Conservation (phyloP, 2,329 filamentous ascomycete species). For the Monilinia fructigena region DNA sequence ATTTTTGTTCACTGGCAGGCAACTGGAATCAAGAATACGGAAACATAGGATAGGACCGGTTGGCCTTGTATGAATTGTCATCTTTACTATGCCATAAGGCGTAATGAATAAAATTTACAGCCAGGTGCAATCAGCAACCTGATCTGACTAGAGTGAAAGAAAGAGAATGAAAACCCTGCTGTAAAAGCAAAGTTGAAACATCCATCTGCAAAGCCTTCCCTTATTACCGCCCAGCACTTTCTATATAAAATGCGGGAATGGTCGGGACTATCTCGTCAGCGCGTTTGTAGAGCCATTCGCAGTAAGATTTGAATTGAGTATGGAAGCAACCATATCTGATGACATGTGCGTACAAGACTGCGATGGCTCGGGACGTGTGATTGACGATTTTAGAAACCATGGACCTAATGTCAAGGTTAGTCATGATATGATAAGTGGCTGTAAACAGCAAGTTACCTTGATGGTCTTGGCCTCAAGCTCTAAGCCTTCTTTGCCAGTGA, state of each 20-base stretch:
- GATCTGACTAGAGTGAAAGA: conserved; percentile 16
- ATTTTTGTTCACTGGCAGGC: conserved; percentile 1
- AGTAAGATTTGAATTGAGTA: conserved; percentile 5
- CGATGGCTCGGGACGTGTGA: conserved; percentile 9
- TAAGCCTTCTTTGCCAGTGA: conserved; percentile 91
- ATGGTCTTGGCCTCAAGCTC: conserved; percentile 95
- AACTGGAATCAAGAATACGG: conserved; percentile 4
- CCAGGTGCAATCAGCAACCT: conserved; percentile 13
- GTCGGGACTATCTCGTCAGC: conserved; percentile 32
- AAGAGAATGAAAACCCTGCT: conserved; percentile 18
- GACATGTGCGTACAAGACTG: conserved; percentile 7
- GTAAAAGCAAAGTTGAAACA: conserved; percentile 19
- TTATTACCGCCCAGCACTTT: conserved; percentile 28
- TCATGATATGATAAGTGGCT: conserved; percentile 15
- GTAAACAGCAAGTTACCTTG: conserved; percentile 60
- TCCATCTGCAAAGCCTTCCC: conserved; percentile 9
- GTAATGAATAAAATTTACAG: conserved; percentile 6
- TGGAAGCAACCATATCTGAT: conserved; percentile 12
- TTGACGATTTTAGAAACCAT: conserved; percentile 58
- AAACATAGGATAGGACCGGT: neutral
- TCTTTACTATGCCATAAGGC: conserved; percentile 5
- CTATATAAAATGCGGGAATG: conserved; percentile 41
- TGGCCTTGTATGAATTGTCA: conserved; percentile 1
- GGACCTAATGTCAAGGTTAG: conserved; percentile 45
- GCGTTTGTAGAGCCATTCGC: neutral